A percentile compares a stretch with the other conserved stretches of the same genome.
Evolutionary conservation across 2,329 filamentous ascomycete genomes (phyloP).

Genomic region (Aureobasidium sp.): DNA sequence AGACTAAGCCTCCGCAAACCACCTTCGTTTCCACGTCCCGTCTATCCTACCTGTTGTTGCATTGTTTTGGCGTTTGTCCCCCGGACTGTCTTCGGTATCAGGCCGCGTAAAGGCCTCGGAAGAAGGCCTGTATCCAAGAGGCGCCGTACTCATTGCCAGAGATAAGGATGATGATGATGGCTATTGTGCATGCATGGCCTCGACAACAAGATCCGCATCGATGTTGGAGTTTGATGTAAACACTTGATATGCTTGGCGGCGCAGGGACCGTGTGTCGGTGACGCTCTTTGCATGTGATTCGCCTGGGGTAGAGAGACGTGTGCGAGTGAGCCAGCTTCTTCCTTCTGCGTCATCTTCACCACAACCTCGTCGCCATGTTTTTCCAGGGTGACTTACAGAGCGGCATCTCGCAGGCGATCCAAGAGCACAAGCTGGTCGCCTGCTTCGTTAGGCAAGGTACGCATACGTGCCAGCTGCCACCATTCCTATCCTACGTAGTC

Average conservation of each 20-base stretch:
- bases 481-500: background rate
- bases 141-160: background rate
- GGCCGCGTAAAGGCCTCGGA: background rate
- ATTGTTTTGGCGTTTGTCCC: conserved; percentile 45
- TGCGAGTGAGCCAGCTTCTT: background rate
- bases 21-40: background rate
- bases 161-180: background rate
- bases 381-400: conserved; percentile 71
- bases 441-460: conserved; percentile 60
- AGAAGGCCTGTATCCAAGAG: background rate
- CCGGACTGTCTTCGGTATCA: background rate
- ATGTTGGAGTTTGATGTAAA: background rate
- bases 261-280: background rate
- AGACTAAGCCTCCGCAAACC: background rate
- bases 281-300: conserved; percentile 10
- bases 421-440: conserved; percentile 65
- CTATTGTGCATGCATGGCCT: background rate
- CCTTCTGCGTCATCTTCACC: background rate
- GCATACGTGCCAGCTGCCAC: conserved; percentile 4
- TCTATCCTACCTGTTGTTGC: conserved; percentile 47
- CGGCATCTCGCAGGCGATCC: conserved; percentile 67
- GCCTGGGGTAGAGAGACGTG: background rate
- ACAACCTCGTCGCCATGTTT: conserved; percentile 54
- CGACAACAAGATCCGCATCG: background rate
- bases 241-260: background rate